A percentile compares a stretch with the other conserved stretches of the same genome.
These are phyloP conservation scores for Ascochyta viciae-villosae DNA, from an alignment of 2,329 filamentous ascomycete genomes.

Conservation along the genomic window DNA sequence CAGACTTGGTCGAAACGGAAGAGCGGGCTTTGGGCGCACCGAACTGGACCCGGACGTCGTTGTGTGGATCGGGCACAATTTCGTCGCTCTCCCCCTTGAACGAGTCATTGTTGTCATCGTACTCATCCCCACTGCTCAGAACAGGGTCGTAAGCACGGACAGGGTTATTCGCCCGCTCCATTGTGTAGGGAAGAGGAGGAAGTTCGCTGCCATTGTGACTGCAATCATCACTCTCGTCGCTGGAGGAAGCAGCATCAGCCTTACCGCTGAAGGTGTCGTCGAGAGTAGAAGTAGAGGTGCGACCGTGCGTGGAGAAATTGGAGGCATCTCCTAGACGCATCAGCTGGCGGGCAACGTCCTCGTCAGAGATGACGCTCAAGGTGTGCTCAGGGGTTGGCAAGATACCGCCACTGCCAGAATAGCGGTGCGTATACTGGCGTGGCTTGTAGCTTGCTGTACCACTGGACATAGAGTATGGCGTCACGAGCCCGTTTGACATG, in stretches of 20 bases:
- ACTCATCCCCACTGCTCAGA: slow-evolving; percentile 68
- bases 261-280: slow-evolving; percentile 93
- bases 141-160: slow-evolving; percentile 56
- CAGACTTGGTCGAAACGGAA: slow-evolving; percentile 48
- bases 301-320: slow-evolving; percentile 83
- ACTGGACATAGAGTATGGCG: slow-evolving; percentile 47
- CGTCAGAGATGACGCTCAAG: slow-evolving; percentile 95
- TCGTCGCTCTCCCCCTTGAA: slow-evolving; percentile 65
- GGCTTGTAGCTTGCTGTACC: slow-evolving; percentile 42
- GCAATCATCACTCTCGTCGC: slow-evolving; percentile 73
- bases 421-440: slow-evolving; percentile 51
- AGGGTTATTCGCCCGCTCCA: slow-evolving; percentile 27
- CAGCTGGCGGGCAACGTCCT: slow-evolving; percentile 95
- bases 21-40: slow-evolving; percentile 46
- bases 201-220: slow-evolving; percentile 63
- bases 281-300: slow-evolving; percentile 89
- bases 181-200: slow-evolving; percentile 46
- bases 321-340: slow-evolving; percentile 95
- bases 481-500: slow-evolving; percentile 43
- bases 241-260: slow-evolving; percentile 68
- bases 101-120: slow-evolving; percentile 61
- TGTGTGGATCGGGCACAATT: slow-evolving; percentile 46
- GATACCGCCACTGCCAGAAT: slow-evolving; percentile 62
- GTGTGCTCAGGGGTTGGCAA: slow-evolving; percentile 97
- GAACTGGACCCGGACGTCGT: slow-evolving; percentile 53